Evolutionary conservation across 768 basidiomycete genomes (phyloP), one percentile per base, ranked within the genome.

Genomic region (Tulasnella sp.): DNA sequence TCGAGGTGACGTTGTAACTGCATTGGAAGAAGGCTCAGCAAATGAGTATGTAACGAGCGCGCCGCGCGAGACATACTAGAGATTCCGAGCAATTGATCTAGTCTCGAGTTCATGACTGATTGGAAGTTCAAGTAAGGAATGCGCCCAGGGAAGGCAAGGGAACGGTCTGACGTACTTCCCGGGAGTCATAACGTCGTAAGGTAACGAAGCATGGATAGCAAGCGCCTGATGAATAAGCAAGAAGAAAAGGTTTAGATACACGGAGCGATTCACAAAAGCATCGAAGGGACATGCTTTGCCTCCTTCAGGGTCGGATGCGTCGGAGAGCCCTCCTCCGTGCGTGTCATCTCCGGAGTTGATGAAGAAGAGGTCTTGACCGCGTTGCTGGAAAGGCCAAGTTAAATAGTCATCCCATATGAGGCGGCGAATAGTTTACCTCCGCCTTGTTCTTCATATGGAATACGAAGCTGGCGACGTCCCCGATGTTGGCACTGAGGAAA

Each of bases 321-420:
- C 69, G 22, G 69, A 70, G 4, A 70, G 52, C 1, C 69, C 69
- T 11, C 69, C 69, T 1, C 69, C 69, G 22, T 70, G 69, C 1
- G 69, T 70, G 19, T 70, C 41, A 52, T 70, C 69, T 29, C 69
- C 69, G 35, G 69, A 47, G 69, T 70, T 47, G 52, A 70, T 32
- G 32, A 70, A 52, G 32, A 70, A 70, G 17, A 70, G 52, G 32
- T 70, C 69, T 35, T 62, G 47, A 2, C 47, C 47, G 2, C 29
- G 29, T 1, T 17, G 12, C 47, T 65, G 22, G 5, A 37, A 12
- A 17, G 32, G 12, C 7, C 8, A 34, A 5, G 32, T 22, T 59
- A 29, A 59, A 29, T 29, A 59, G 5, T 7, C 8, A 22, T 4
- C n/a, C 11, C 64, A 34, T 9, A 6, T 16, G 1, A 26, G 11